phyloP scores from a whole-genome alignment of 2,329 filamentous ascomycete genomes.

The Alternaria incomplexa region DNA sequence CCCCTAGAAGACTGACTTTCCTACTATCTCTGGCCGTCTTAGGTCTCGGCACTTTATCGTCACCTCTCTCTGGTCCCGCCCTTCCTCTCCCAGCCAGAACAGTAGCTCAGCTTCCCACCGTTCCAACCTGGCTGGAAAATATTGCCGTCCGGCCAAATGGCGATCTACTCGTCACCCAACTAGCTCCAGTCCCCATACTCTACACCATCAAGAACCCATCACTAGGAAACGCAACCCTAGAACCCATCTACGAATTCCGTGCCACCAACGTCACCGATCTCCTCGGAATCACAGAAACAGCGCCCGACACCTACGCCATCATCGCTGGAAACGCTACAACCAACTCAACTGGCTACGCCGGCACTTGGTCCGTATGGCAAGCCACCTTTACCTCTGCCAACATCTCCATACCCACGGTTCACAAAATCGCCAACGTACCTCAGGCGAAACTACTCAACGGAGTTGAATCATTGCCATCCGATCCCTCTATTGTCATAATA shows the following conservation, averaged over 20 bases:
- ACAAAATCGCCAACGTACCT: slow-evolving; percentile 12
- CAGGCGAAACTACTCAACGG: slow-evolving; percentile 6
- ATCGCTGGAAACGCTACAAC: slow-evolving; percentile 15
- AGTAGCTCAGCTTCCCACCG: slow-evolving; percentile 7
- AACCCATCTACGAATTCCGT: slow-evolving; percentile 6
- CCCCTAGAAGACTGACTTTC: neutral
- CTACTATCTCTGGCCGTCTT: neutral
- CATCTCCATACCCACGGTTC: neutral
- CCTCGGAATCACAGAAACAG: slow-evolving; percentile 15
- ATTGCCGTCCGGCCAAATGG: slow-evolving; percentile 11
- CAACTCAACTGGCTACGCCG: slow-evolving; percentile 7
- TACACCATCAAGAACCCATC: neutral
- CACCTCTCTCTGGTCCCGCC: neutral
- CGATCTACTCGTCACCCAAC: slow-evolving; percentile 5
- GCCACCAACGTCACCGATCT: slow-evolving; percentile 8
- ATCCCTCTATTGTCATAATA: neutral
- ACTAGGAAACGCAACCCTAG: slow-evolving; percentile 1
- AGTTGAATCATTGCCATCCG: accelerated
- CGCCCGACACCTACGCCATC: slow-evolving; percentile 9
- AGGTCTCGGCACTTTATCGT: neutral
- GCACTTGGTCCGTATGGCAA: slow-evolving; percentile 11
- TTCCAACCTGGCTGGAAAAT: slow-evolving; percentile 15
- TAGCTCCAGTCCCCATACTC: neutral
- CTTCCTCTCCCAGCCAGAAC: slow-evolving; percentile 3
- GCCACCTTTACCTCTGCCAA: neutral